phyloP scores from a whole-genome alignment of 2,329 filamentous ascomycete species.

The Fusarium buharicum region DNA sequence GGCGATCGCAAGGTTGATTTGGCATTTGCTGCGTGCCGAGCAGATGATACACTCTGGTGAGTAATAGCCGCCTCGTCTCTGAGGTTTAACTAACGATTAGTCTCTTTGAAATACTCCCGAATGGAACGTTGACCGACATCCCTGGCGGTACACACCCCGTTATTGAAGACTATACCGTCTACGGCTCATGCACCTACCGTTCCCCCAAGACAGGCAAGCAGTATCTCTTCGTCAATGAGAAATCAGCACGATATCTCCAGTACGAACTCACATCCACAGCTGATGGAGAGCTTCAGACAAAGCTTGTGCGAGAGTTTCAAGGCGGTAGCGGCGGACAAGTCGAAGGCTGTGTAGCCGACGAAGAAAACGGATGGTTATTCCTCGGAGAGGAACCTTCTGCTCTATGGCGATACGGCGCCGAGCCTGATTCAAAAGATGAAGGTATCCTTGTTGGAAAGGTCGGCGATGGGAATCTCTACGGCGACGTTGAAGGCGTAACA shows the following conservation, averaged over 20 bases:
- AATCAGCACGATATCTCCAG: constrained; percentile 64
- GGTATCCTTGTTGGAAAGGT: constrained; percentile 54
- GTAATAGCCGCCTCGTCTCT: neutral
- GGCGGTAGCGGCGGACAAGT: constrained; percentile 63
- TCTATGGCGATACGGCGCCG: constrained; percentile 63
- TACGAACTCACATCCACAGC: constrained; percentile 58
- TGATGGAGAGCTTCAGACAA: constrained; percentile 56
- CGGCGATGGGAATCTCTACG: constrained; percentile 59
- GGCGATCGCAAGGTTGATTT: constrained; percentile 59
- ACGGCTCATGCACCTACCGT: constrained; percentile 63
- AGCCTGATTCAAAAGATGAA: constrained; percentile 55
- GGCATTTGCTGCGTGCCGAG: constrained; percentile 61
- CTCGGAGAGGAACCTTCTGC: constrained; percentile 63
- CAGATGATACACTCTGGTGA: constrained; percentile 64
- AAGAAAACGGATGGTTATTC: constrained; percentile 61
- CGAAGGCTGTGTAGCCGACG: constrained; percentile 64
- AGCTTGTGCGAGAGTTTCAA: constrained; percentile 61
- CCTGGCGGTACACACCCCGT: constrained; percentile 59
- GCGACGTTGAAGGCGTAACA: constrained; percentile 65
- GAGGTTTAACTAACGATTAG: constrained; percentile 36
- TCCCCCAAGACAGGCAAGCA: constrained; percentile 59
- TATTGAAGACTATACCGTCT: constrained; percentile 58
- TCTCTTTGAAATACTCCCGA: constrained; percentile 60
- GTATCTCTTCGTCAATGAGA: constrained; percentile 66
- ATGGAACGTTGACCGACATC: constrained; percentile 57